Conservation (phyloP, 2,329 filamentous ascomycete genomes). For the Pestalotiopsis sp. region DNA sequence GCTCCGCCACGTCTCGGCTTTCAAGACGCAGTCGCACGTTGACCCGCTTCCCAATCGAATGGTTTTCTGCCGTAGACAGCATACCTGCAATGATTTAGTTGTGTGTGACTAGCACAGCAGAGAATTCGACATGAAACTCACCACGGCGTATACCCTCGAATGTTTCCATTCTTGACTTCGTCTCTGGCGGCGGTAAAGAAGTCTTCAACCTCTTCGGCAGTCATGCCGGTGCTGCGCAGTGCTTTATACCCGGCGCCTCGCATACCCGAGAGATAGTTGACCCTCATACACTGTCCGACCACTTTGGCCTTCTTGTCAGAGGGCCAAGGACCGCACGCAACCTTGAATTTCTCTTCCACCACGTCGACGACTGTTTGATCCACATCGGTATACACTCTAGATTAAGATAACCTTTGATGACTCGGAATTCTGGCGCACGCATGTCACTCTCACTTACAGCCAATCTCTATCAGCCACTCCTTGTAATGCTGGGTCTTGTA, state of each 20-base stretch:
- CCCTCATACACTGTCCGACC: slow-evolving; percentile 4
- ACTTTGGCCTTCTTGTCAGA: neutral
- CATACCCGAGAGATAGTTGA: slow-evolving; percentile 9
- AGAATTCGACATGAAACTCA: neutral
- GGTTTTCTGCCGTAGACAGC: slow-evolving; percentile 10
- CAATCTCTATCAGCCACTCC: slow-evolving; percentile 5
- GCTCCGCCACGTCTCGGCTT: neutral
- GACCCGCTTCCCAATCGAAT: neutral
- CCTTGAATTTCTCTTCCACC: slow-evolving; percentile 8
- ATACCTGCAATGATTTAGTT: slow-evolving; percentile 1
- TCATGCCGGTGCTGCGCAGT: slow-evolving; percentile 10
- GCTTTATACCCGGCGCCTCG: slow-evolving; percentile 10
- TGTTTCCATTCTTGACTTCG: slow-evolving; percentile 9
- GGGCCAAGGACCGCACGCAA: slow-evolving; percentile 11
- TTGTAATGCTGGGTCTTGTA: slow-evolving; percentile 9
- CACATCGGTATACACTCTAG: neutral
- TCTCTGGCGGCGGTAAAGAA: slow-evolving; percentile 10
- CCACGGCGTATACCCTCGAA: slow-evolving; percentile 12
- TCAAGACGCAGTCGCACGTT: neutral
- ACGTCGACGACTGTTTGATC: slow-evolving; percentile 5
- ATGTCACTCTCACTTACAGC: slow-evolving; percentile 3
- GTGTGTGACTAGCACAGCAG: neutral
- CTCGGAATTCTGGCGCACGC: neutral
- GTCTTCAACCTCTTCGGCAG: slow-evolving; percentile 7
- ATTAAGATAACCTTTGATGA: neutral